phyloP scores from a whole-genome alignment of 345 rosid species.

The Citrus australasica region DNA sequence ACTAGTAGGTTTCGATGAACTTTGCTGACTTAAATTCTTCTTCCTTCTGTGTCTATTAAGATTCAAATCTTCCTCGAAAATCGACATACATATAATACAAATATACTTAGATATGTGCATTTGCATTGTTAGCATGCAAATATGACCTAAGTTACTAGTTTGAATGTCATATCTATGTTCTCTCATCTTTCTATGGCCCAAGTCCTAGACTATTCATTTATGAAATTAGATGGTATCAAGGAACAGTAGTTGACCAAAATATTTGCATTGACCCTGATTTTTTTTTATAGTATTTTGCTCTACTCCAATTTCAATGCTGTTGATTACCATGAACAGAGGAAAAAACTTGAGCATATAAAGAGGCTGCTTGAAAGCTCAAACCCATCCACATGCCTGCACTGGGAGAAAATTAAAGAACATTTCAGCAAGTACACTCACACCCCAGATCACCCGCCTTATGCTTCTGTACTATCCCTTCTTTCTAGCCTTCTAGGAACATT shows the following conservation, averaged over 20 bases:
- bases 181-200: neutral
- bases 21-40: neutral
- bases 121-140: neutral
- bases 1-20: neutral
- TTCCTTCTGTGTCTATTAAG: neutral
- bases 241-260: neutral
- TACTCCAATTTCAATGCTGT: neutral
- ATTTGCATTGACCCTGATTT: neutral
- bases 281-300: neutral
- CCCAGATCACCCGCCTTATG: slow-evolving; percentile 20
- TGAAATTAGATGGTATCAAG: neutral
- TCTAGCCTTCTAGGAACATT: neutral
- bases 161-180: neutral
- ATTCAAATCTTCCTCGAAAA: neutral
- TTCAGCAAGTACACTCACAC: neutral
- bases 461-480: slow-evolving; percentile 2
- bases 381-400: neutral
- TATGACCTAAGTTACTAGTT: neutral
- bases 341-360: neutral
- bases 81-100: neutral
- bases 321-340: neutral
- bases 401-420: neutral
- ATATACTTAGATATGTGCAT: neutral
- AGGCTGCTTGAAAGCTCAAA: neutral
- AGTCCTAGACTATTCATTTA: neutral